A percentile compares a stretch with the other conserved stretches of the same genome.
These are phyloP conservation scores for Phytophthora multivora DNA, from an alignment of 352 stramenopile genomes.

Conservation along the genomic window DNA sequence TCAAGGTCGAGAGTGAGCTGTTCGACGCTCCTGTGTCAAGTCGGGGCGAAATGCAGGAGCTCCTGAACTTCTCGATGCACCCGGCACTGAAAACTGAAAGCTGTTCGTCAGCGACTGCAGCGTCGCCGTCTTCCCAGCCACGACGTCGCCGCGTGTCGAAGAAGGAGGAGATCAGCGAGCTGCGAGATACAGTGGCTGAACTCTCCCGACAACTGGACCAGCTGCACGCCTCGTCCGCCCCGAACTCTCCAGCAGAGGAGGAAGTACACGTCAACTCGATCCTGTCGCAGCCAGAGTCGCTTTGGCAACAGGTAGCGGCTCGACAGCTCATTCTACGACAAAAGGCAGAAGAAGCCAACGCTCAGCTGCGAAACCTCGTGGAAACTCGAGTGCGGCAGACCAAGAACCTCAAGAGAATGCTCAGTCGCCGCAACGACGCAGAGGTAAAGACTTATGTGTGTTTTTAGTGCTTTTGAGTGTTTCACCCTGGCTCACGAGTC, in stretches of 20 bases:
- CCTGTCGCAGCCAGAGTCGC: conserved; percentile 14
- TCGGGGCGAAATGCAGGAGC: conserved; percentile 1
- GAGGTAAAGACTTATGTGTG: conserved; percentile 18
- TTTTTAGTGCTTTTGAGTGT: not conserved
- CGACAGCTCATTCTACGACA: conserved; percentile 25
- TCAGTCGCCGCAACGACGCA: conserved; percentile 29
- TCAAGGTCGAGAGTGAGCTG: conserved; percentile 21
- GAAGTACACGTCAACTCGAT: conserved; percentile 14
- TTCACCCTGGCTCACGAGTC: not conserved
- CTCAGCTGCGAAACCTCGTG: conserved; percentile 9
- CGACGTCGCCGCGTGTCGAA: conserved; percentile 13
- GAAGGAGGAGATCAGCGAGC: conserved; percentile 37
- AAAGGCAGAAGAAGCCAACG: conserved; percentile 25
- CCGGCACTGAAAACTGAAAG: not conserved
- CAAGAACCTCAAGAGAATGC: conserved; percentile 43
- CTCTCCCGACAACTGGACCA: conserved; percentile 29
- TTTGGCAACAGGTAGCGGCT: conserved; percentile 31
- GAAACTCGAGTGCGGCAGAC: conserved; percentile 31
- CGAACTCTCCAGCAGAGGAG: conserved; percentile 15
- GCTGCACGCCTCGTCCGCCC: conserved; percentile 19
- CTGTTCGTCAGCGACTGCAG: not conserved
- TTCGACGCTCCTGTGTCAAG: conserved; percentile 1
- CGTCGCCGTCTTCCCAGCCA: not conserved
- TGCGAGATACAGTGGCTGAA: conserved; percentile 27
- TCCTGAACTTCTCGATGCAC: not conserved